A percentile compares a stretch with the other conserved stretches of the same genome.
Evolutionary conservation across 495 filamentous ascomycete species (phyloP).

Genomic region (Talaromyces stipitatus): DNA sequence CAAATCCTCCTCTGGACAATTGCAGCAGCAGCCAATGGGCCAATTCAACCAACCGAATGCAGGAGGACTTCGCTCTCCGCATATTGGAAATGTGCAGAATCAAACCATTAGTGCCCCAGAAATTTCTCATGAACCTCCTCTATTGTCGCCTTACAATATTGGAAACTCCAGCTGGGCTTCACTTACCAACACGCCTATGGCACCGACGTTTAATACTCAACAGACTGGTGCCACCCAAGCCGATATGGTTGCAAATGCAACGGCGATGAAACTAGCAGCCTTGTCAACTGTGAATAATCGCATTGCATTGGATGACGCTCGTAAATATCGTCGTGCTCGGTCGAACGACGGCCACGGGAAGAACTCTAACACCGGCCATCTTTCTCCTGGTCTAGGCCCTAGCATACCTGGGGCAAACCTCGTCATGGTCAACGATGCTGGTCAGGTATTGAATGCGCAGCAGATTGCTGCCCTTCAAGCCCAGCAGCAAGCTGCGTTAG

Average conservation of each 20-base stretch:
- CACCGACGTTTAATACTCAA: conserved; percentile 63
- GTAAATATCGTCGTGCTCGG: conserved; percentile 84
- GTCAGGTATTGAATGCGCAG: conserved; percentile 77
- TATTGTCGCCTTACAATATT: conserved; percentile 82
- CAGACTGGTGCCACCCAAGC: conserved; percentile 60
- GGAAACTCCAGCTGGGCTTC: conserved; percentile 94
- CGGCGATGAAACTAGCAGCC: conserved; percentile 96
- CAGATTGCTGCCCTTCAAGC: conserved; percentile 81
- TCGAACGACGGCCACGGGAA: conserved; percentile 73
- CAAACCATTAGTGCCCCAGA: conserved; percentile 73
- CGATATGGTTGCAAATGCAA: conserved; percentile 98
- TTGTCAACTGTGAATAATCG: conserved; percentile 97
- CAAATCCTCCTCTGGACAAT: conserved; percentile 78
- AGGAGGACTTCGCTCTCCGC: conserved; percentile 76
- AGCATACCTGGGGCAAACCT: conserved; percentile 59
- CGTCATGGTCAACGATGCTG: conserved; percentile 84
- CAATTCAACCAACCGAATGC: conserved; percentile 85
- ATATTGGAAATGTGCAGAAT: conserved; percentile 72
- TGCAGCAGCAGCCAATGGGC: conserved; percentile 82
- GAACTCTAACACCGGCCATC: conserved; percentile 28
- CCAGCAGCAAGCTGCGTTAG: conserved; percentile 72
- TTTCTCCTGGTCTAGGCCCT: conserved; percentile 44
- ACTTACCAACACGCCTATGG: conserved; percentile 97
- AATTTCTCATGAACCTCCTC: conserved; percentile 61
- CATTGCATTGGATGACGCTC: conserved; percentile 91